These are phyloP conservation scores for Rhododendron henanense DNA, from an alignment of 148 eudicot species.

Conservation along the genomic window DNA sequence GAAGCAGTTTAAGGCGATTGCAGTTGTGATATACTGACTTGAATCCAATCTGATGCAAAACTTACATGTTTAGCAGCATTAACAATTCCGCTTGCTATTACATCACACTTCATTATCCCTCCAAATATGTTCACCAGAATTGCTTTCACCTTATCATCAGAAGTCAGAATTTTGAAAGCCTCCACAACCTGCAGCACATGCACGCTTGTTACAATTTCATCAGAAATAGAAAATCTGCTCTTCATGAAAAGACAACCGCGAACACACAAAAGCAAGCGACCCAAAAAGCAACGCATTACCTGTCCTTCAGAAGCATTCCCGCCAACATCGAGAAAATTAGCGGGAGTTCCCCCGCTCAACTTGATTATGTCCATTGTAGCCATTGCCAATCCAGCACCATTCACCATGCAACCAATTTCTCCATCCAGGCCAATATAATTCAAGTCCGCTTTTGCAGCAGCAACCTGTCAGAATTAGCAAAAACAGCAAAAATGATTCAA, in stretches of 20 bases:
- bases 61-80: conserved; percentile 92
- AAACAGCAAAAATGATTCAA: neutral
- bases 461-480: conserved; percentile 44
- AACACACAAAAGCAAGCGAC: neutral
- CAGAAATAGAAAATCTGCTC: neutral
- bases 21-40: neutral
- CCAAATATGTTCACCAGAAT: conserved; percentile 97
- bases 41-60: neutral
- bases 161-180: conserved; percentile 92
- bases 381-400: conserved; percentile 99
- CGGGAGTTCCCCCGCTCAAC: conserved; percentile 95
- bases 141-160: conserved; percentile 95
- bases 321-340: conserved; percentile 97
- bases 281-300: conserved; percentile 33
- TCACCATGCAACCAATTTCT: conserved; percentile 99
- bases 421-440: conserved; percentile 98
- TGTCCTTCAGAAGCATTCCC: conserved; percentile 96
- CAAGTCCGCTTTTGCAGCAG: conserved; percentile 92
- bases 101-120: conserved; percentile 98
- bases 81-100: conserved; percentile 95
- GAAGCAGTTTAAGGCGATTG: neutral
- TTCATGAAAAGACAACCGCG: neutral
- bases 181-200: conserved; percentile 50
- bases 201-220: neutral
- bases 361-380: conserved; percentile 99